phyloP scores from a whole-genome alignment of 2,329 filamentous ascomycete species.

The Uncinocarpus reesii region DNA sequence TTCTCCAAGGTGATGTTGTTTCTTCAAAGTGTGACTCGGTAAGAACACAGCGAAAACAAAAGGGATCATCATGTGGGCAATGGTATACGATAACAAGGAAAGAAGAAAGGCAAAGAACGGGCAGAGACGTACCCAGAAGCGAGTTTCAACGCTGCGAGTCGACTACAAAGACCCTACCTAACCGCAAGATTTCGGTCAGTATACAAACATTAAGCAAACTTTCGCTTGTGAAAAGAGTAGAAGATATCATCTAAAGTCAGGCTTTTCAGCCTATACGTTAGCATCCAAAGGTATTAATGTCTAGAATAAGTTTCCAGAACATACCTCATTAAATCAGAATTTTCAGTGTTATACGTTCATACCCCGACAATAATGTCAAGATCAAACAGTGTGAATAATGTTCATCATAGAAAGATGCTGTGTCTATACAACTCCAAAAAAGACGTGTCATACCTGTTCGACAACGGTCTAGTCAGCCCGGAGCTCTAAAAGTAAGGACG shows the following conservation, averaged over 20 bases:
- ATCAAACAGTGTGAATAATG: slow-evolving; percentile 64
- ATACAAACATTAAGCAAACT: background rate
- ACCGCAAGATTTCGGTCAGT: background rate
- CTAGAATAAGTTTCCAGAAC: slow-evolving; percentile 17
- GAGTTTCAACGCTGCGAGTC: background rate
- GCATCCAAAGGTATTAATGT: slow-evolving; percentile 21
- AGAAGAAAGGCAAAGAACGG: slow-evolving; percentile 14
- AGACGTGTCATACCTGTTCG: slow-evolving; percentile 3
- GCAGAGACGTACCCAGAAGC: too few relatives aligned
- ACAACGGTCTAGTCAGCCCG: slow-evolving; percentile 21
- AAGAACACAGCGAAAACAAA: slow-evolving; percentile 54
- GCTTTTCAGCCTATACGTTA: slow-evolving; percentile 28
- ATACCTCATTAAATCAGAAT: slow-evolving; percentile 63
- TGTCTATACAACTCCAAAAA: slow-evolving; percentile 18
- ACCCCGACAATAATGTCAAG: slow-evolving; percentile 41
- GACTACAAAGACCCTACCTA: background rate
- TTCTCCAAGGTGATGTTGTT: slow-evolving; percentile 57
- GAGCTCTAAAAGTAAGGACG: slow-evolving; percentile 9
- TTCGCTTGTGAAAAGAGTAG: background rate
- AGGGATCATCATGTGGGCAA: slow-evolving; percentile 45
- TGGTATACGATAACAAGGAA: background rate
- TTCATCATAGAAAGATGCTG: slow-evolving; percentile 49
- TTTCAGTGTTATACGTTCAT: slow-evolving; percentile 54
- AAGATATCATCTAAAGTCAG: slow-evolving; percentile 34
- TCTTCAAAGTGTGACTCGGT: slow-evolving; percentile 51